Evolutionary conservation across 2,329 filamentous ascomycete genomes (phyloP).

Genomic region (Sclerotinia nivalis): DNA sequence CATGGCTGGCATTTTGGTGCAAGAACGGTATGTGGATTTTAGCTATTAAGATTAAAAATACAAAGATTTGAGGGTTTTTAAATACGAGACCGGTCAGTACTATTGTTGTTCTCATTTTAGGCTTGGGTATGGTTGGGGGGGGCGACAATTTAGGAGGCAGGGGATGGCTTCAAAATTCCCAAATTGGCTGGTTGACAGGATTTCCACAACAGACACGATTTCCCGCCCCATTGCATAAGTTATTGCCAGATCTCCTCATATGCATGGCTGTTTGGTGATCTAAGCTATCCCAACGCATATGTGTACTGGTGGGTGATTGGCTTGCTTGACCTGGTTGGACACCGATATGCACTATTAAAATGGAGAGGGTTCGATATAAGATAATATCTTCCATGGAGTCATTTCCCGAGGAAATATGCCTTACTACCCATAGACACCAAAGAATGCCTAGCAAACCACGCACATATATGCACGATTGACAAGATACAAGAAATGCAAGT

Average conservation of each 20-base stretch:
- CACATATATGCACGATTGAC: neutral
- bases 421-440: constrained; percentile 1
- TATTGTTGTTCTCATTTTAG: neutral
- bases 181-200: neutral
- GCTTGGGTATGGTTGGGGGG: neutral
- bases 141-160: neutral
- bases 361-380: neutral
- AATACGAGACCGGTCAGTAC: neutral
- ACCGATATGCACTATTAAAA: neutral
- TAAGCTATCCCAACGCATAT: neutral
- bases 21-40: neutral
- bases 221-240: neutral
- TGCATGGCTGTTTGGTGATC: neutral
- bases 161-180: neutral
- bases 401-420: neutral
- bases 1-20: neutral
- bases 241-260: neutral
- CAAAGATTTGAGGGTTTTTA: neutral
- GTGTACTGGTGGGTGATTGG: neutral
- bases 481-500: neutral
- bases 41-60: neutral
- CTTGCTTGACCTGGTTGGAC: neutral
- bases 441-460: neutral
- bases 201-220: neutral
- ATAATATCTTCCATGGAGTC: neutral